phyloP scores from a whole-genome alignment of 257 asterid genomes.

The Apocynum venetum region DNA sequence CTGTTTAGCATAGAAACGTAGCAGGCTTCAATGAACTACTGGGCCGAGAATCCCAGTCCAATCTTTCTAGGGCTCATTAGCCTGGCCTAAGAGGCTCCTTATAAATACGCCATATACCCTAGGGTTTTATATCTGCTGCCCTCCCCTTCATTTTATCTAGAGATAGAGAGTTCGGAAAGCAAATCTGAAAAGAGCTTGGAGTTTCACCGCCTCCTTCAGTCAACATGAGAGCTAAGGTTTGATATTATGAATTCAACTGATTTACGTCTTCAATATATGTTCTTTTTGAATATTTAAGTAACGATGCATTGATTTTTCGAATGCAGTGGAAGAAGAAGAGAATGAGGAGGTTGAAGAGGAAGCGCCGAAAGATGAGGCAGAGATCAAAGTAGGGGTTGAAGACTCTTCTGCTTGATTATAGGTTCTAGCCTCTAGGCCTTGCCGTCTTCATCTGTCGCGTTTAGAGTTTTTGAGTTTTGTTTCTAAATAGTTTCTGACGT shows the following conservation, averaged over 20 bases:
- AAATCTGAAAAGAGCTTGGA: not conserved
- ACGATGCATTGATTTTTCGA: constrained; percentile 2
- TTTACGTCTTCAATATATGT: not conserved
- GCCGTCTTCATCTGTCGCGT: not conserved
- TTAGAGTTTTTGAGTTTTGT: not conserved
- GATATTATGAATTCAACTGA: too few relatives aligned
- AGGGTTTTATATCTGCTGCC: not conserved
- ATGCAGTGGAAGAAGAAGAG: constrained; percentile 16
- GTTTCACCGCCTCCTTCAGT: not conserved
- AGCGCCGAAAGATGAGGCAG: constrained; percentile 19
- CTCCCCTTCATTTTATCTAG: not conserved
- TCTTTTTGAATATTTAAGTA: not conserved
- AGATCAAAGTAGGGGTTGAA: constrained; percentile 2
- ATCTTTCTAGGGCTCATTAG: not conserved
- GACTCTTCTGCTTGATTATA: not conserved
- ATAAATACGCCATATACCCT: not conserved
- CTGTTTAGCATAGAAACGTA: too few relatives aligned
- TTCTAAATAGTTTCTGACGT: not conserved
- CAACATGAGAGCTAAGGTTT: constrained; percentile 13
- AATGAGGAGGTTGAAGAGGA: constrained; percentile 16
- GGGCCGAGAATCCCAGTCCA: not conserved
- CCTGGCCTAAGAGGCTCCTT: not conserved
- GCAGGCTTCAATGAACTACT: not conserved
- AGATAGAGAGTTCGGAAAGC: not conserved
- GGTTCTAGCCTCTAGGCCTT: constrained; percentile 1